A percentile compares a stretch with the other conserved stretches of the same genome.
Evolutionary conservation across 1,284 basidiomycete species (phyloP).

Genomic region (Pyrrhoderma noxium): DNA sequence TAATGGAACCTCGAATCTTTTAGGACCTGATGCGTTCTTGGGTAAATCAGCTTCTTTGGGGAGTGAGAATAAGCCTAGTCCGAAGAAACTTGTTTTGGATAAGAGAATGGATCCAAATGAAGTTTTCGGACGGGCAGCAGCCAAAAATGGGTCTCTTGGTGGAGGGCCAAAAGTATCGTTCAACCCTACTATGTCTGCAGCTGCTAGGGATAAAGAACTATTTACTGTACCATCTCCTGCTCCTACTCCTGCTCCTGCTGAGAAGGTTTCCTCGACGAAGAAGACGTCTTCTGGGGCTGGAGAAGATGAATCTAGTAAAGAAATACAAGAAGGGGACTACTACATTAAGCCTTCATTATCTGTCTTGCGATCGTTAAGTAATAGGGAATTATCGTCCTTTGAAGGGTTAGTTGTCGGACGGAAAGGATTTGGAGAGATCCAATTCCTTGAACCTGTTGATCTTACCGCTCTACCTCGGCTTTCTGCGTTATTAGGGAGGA

Average conservation of each 20-base stretch:
- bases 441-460: slow-evolving; percentile 89
- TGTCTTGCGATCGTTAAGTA: slow-evolving; percentile 60
- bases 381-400: slow-evolving; percentile 66
- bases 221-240: slow-evolving; percentile 27
- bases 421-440: slow-evolving; percentile 84
- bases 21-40: slow-evolving; percentile 46
- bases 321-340: slow-evolving; percentile 81
- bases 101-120: slow-evolving; percentile 71
- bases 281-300: slow-evolving; percentile 24
- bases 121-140: slow-evolving; percentile 51
- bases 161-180: slow-evolving; percentile 47
- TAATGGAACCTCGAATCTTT: slow-evolving; percentile 45
- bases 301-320: slow-evolving; percentile 23
- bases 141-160: slow-evolving; percentile 30
- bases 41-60: slow-evolving; percentile 44
- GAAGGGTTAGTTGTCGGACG: slow-evolving; percentile 82
- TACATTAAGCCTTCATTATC: slow-evolving; percentile 76
- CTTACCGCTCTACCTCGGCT: slow-evolving; percentile 81
- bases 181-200: slow-evolving; percentile 64
- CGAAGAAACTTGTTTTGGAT: slow-evolving; percentile 92
- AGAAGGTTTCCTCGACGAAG: slow-evolving; percentile 4
- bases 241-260: slow-evolving; percentile 9
- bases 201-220: slow-evolving; percentile 62
- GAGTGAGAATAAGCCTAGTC: slow-evolving; percentile 70
- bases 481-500: slow-evolving; percentile 76